A percentile compares a stretch with the other conserved stretches of the same genome.
phyloP scores from a whole-genome alignment of 164 flowering plant genomes.

The Vitis rotundifolia region DNA sequence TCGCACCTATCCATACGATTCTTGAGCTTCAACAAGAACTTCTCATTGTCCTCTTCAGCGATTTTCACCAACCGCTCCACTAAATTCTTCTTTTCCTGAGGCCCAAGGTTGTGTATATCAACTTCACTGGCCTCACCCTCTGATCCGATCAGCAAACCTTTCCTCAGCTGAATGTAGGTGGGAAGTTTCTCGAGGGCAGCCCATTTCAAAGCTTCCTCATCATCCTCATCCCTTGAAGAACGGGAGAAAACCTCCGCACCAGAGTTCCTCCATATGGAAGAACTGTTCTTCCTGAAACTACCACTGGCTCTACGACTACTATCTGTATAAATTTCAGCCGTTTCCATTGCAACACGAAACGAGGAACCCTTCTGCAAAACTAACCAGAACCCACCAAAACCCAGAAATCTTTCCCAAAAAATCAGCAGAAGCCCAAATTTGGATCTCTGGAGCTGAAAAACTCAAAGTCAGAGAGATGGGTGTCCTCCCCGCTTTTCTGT shows the following conservation, averaged over 20 bases:
- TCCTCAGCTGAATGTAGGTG: constrained; percentile 49
- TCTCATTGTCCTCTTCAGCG: constrained; percentile 77
- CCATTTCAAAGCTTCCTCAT: constrained; percentile 69
- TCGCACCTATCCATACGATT: constrained; percentile 59
- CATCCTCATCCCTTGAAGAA: constrained; percentile 40
- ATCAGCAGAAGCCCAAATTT: no score
- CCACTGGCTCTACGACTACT: no score
- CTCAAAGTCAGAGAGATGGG: no score
- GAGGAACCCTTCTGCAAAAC: no score
- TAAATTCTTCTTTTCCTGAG: constrained; percentile 48
- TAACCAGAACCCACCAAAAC: no score
- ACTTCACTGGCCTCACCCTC: constrained; percentile 45
- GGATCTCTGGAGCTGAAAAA: no score
- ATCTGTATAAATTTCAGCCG: no score
- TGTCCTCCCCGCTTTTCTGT: no score
- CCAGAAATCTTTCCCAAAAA: no score
- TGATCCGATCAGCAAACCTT: constrained; percentile 29
- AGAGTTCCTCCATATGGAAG: constrained; percentile 8
- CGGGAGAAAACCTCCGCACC: constrained; percentile 24
- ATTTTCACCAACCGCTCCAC: constrained; percentile 55
- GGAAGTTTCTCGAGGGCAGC: constrained; percentile 26
- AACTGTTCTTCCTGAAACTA: neutral
- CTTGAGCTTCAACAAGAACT: constrained; percentile 68
- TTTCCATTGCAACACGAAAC: no score
- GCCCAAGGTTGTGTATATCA: constrained; percentile 50